Evolutionary conservation across 2,329 filamentous ascomycete genomes (phyloP).

Genomic region (Phoma sp.): DNA sequence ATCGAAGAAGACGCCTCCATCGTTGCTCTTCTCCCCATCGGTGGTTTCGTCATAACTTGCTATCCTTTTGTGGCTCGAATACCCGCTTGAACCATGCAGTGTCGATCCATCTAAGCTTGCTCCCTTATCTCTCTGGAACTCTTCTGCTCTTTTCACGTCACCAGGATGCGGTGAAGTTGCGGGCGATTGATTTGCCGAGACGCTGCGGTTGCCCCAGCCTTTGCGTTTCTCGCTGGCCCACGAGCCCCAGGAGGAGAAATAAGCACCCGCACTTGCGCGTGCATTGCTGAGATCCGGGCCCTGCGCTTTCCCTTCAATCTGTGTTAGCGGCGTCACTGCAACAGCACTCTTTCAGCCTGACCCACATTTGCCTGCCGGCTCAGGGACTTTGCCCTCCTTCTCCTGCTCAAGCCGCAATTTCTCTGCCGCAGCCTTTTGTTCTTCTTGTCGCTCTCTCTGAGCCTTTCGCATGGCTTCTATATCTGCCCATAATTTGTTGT

Average conservation of each 20-base stretch:
- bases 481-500: constrained; percentile 88
- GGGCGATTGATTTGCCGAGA: constrained; percentile 23
- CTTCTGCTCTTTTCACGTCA: constrained; percentile 37
- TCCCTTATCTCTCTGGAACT: constrained; percentile 32
- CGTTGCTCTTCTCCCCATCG: constrained; percentile 6
- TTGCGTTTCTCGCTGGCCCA: constrained; percentile 77
- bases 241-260: constrained; percentile 66
- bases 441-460: constrained; percentile 68
- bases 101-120: constrained; percentile 15
- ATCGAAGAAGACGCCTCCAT: constrained; percentile 8
- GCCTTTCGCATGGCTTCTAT: constrained; percentile 81
- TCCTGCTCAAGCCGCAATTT: constrained; percentile 15
- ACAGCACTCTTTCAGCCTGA: neutral
- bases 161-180: constrained; percentile 28
- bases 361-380: constrained; percentile 33
- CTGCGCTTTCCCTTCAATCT: constrained; percentile 34
- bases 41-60: constrained; percentile 13
- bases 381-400: constrained; percentile 27
- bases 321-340: constrained; percentile 3
- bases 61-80: constrained; percentile 8
- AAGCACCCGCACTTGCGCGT: constrained; percentile 64
- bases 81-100: neutral
- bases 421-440: constrained; percentile 54
- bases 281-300: constrained; percentile 49
- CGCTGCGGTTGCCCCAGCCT: constrained; percentile 35